These are phyloP conservation scores for Inonotus obliquus DNA, from an alignment of 1,284 basidiomycete genomes.

Conservation along the genomic window DNA sequence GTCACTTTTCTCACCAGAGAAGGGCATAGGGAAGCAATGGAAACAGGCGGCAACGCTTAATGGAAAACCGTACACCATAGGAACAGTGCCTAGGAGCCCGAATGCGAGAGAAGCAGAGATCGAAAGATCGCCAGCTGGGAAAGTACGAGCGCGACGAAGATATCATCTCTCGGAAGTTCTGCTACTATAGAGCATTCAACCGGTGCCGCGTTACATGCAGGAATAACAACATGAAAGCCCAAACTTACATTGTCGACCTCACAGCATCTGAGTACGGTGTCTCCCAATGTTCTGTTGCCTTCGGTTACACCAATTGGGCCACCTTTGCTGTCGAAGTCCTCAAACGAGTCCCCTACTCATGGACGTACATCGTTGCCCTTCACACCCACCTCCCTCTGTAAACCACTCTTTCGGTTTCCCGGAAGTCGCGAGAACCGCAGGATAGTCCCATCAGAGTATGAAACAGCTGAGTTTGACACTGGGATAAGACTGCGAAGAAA, in stretches of 20 bases:
- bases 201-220: conserved; percentile 6
- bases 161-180: no score
- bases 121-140: conserved; percentile 62
- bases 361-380: no score
- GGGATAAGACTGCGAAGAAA: conserved; percentile 41
- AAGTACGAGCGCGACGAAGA: conserved; percentile 48
- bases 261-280: no score
- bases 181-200: conserved; percentile 26
- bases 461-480: conserved; percentile 69
- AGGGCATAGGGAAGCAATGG: conserved; percentile 46
- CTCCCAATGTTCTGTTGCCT: no score
- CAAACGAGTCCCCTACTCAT: no score
- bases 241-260: not conserved
- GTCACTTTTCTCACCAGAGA: conserved; percentile 32
- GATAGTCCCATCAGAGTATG: conserved; percentile 59
- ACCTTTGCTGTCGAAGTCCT: no score
- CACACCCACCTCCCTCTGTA: no score
- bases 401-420: conserved; percentile 20
- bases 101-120: conserved; percentile 67
- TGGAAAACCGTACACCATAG: conserved; percentile 67
- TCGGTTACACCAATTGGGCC: no score
- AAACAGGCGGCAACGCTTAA: conserved; percentile 77
- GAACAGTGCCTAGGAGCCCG: conserved; percentile 59
- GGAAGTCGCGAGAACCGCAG: conserved; percentile 7
- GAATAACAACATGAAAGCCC: not conserved